These are phyloP conservation scores for Leucosporidium scottii DNA, from an alignment of 768 basidiomycete genomes.

Conservation along the genomic window DNA sequence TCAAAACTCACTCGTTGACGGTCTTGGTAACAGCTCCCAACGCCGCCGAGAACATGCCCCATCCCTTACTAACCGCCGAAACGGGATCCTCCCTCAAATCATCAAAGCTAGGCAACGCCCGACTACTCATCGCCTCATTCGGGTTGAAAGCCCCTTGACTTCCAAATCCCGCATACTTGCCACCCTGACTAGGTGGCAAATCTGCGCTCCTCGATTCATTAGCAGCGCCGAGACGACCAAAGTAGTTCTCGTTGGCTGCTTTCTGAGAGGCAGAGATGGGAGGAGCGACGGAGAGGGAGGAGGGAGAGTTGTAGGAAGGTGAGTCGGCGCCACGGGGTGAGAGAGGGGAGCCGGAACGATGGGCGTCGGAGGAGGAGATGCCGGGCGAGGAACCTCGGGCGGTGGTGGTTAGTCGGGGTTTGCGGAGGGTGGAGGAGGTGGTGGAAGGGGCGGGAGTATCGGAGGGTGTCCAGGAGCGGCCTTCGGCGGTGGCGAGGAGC, in stretches of 20 bases:
- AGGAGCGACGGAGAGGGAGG: conserved; percentile 17
- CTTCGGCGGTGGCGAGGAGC: conserved; percentile 71
- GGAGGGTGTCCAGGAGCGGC: conserved; percentile 70
- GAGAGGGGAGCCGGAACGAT: conserved; percentile 53
- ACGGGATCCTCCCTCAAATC: conserved; percentile 84
- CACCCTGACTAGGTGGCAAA: conserved; percentile 87
- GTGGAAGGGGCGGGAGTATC: conserved; percentile 52
- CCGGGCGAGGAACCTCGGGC: conserved; percentile 46
- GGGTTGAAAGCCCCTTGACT: conserved; percentile 51
- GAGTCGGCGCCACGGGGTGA: conserved; percentile 35
- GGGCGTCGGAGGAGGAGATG: conserved; percentile 46
- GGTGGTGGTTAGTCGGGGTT: conserved; percentile 68
- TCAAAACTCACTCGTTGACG: conserved; percentile 58
- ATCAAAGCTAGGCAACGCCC: conserved; percentile 64
- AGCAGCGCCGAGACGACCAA: conserved; percentile 69
- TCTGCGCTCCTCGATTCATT: conserved; percentile 71
- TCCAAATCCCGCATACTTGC: conserved; percentile 78
- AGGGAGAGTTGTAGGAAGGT: not conserved
- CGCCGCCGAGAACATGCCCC: conserved; percentile 87
- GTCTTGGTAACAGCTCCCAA: conserved; percentile 69
- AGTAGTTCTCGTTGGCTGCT: conserved; percentile 76
- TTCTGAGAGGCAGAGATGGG: conserved; percentile 44
- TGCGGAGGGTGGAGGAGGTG: conserved; percentile 52
- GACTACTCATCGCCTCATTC: conserved; percentile 66
- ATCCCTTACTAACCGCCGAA: conserved; percentile 81